A percentile compares a stretch with the other conserved stretches of the same genome.
phyloP scores from a whole-genome alignment of 257 asterid genomes.

The Cordia subcordata region DNA sequence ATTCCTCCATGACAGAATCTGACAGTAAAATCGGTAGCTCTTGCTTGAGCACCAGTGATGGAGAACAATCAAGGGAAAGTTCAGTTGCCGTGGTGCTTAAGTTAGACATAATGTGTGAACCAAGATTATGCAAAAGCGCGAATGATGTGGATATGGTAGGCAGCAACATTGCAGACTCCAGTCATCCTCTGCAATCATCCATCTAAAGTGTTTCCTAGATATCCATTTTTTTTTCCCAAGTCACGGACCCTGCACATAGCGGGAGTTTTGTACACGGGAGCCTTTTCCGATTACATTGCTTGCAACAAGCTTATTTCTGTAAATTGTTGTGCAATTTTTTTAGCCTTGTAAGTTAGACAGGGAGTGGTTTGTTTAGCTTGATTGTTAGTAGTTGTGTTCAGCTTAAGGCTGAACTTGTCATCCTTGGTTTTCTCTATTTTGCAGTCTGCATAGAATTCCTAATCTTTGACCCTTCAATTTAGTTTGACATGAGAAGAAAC shows the following conservation, averaged over 20 bases:
- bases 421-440: not conserved
- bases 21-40: slow-evolving; percentile 52
- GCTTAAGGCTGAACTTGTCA: not conserved
- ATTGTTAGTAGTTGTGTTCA: not conserved
- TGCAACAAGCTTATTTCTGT: slow-evolving; percentile 33
- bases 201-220: not conserved
- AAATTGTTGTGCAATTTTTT: slow-evolving; percentile 18
- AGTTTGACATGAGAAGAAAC: no score
- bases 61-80: slow-evolving; percentile 49
- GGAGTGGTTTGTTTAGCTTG: not conserved
- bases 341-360: not conserved
- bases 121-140: slow-evolving; percentile 13
- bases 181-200: slow-evolving; percentile 9
- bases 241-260: no score
- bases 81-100: no score
- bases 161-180: slow-evolving; percentile 22
- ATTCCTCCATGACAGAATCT: slow-evolving; percentile 35
- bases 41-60: slow-evolving; percentile 52
- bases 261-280: no score
- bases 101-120: slow-evolving; percentile 3
- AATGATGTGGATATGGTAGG: slow-evolving; percentile 23
- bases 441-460: not conserved
- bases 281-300: no score
- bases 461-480: no score
- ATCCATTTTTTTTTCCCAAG: no score